Conservation (phyloP, 352 stramenopile species). For the Phytophthora meadii region DNA sequence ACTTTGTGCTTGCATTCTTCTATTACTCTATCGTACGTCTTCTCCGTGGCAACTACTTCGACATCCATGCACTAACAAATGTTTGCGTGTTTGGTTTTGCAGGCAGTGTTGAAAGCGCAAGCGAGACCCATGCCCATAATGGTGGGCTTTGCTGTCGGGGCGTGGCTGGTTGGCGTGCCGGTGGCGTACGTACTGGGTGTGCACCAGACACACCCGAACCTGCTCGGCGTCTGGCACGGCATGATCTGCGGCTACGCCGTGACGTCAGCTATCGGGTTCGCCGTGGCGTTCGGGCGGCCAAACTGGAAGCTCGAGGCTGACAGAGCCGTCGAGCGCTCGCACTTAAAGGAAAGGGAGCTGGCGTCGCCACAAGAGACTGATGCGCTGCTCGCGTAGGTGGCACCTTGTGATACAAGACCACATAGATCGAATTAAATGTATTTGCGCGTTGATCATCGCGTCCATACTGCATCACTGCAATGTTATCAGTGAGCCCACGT, state of each 20-base stretch:
- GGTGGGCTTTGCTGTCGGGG: constrained; percentile 59
- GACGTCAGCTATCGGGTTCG: constrained; percentile 75
- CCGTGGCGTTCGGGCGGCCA: constrained; percentile 55
- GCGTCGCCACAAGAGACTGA: constrained; percentile 28
- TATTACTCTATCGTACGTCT: constrained; percentile 75
- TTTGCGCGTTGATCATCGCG: too few species aligned
- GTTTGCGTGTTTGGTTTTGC: constrained; percentile 1
- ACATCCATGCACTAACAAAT: neutral
- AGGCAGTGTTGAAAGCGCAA: constrained; percentile 79
- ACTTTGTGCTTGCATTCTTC: constrained; percentile 82
- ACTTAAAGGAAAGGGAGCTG: constrained; percentile 44
- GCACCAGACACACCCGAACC: constrained; percentile 30
- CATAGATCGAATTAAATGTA: constrained; percentile 3
- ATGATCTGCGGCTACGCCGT: constrained; percentile 75
- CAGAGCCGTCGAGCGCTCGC: constrained; percentile 61
- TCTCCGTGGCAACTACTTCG: neutral
- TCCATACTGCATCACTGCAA: too few species aligned
- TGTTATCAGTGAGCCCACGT: too few species aligned
- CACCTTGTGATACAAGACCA: neutral
- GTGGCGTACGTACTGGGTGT: constrained; percentile 75
- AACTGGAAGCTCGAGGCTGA: constrained; percentile 69
- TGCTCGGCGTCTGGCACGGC: constrained; percentile 79
- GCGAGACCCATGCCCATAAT: constrained; percentile 61
- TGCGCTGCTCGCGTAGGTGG: constrained; percentile 36
- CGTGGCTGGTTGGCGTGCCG: constrained; percentile 82